Conservation (phyloP, 495 filamentous ascomycete genomes). For the Podospora didyma region DNA sequence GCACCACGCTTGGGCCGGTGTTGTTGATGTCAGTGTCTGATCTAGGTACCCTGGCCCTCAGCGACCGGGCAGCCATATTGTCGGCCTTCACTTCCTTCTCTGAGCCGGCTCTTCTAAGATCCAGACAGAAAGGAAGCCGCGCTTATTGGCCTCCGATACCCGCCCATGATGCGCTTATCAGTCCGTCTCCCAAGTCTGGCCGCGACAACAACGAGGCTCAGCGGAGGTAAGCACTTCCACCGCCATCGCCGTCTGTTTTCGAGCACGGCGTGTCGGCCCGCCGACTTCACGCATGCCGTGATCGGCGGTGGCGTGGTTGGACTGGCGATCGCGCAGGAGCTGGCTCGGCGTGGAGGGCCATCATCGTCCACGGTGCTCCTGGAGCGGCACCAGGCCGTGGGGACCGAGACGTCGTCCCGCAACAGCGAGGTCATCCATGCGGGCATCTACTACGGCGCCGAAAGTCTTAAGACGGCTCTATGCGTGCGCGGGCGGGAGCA, state of each 20-base stretch:
- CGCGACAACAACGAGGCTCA: too few species aligned
- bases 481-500: constrained; percentile 72
- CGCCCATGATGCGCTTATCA: too few species aligned
- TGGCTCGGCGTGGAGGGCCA: constrained; percentile 54
- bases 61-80: too few species aligned
- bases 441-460: constrained; percentile 82
- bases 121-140: too few species aligned
- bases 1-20: too few species aligned
- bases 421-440: constrained; percentile 98
- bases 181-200: too few species aligned
- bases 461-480: constrained; percentile 74
- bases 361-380: constrained; percentile 66
- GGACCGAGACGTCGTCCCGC: constrained; percentile 87
- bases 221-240: too few species aligned
- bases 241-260: constrained; percentile 17
- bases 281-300: constrained; percentile 84
- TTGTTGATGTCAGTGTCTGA: too few species aligned
- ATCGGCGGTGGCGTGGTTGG: constrained; percentile 92
- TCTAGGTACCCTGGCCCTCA: too few species aligned
- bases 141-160: too few species aligned
- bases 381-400: constrained; percentile 71
- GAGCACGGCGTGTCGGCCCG: constrained; percentile 28
- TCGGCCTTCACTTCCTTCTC: too few species aligned
- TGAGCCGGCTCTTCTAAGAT: too few species aligned
- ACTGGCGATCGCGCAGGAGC: constrained; percentile 74